These are phyloP conservation scores for Rosa rugosa DNA, from an alignment of 306 rosid species.

Conservation along the genomic window DNA sequence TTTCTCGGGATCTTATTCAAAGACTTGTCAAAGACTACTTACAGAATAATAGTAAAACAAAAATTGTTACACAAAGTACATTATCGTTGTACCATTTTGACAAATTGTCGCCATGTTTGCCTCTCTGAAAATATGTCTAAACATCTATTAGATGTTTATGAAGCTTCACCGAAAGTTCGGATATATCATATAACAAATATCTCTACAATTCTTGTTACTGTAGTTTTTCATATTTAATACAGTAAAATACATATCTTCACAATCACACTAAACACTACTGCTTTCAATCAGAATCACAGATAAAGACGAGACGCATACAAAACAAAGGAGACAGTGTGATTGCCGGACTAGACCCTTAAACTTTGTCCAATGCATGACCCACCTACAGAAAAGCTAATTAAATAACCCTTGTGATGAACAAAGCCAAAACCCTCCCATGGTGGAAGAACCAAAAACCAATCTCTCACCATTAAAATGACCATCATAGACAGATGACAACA, in stretches of 20 bases:
- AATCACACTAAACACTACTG: not conserved
- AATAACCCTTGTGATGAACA: slow-evolving; percentile 17
- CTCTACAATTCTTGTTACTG: not conserved
- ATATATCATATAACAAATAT: not conserved
- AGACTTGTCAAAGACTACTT: not conserved
- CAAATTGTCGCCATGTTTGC: not conserved
- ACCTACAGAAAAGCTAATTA: slow-evolving; percentile 32
- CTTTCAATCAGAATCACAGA: slow-evolving; percentile 16
- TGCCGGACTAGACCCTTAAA: slow-evolving; percentile 42
- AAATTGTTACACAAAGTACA: not conserved
- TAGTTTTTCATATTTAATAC: not conserved
- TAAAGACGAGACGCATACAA: not conserved
- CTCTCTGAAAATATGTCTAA: not conserved
- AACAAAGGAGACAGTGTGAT: slow-evolving; percentile 32
- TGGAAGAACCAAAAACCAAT: slow-evolving; percentile 66
- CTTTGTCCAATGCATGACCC: slow-evolving; percentile 55
- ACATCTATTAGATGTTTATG: not conserved
- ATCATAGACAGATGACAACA: slow-evolving; percentile 8
- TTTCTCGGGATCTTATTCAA: not conserved
- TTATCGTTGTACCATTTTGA: not conserved
- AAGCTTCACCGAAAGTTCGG: not conserved
- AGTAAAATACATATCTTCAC: slow-evolving; percentile 11
- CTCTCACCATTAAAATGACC: slow-evolving; percentile 59
- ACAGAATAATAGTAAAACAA: not conserved
- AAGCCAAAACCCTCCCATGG: slow-evolving; percentile 35